phyloP scores from a whole-genome alignment of 768 basidiomycete genomes.

The Lentinula guzmanii region DNA sequence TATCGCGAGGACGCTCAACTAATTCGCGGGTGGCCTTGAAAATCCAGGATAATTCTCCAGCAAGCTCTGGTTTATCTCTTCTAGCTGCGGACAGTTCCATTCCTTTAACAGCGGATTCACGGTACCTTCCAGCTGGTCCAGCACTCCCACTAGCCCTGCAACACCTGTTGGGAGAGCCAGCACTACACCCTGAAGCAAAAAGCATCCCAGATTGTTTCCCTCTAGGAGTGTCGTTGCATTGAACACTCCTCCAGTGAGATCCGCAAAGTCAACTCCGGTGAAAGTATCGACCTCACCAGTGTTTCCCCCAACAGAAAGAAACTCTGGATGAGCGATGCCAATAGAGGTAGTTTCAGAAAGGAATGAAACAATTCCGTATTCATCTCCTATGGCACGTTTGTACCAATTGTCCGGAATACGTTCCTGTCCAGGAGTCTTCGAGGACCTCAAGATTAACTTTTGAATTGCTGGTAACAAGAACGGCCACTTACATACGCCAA shows the following conservation, averaged over 20 bases:
- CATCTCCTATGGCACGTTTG: background rate
- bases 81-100: background rate
- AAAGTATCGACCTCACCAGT: slow-evolving; percentile 2
- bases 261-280: background rate
- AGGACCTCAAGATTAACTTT: background rate
- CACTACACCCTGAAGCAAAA: background rate
- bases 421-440: background rate
- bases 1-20: no score
- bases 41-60: background rate
- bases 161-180: background rate
- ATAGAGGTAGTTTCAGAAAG: background rate
- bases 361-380: background rate
- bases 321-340: slow-evolving; percentile 1
- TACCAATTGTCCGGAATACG: slow-evolving; percentile 7
- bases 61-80: background rate
- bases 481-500: background rate
- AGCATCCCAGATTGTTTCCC: background rate
- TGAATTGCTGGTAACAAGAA: no score
- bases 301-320: slow-evolving; percentile 5
- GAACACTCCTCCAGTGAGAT: slow-evolving; percentile 5
- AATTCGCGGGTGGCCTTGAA: background rate
- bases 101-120: background rate
- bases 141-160: background rate
- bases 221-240: background rate
- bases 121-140: background rate